phyloP scores from a whole-genome alignment of 768 basidiomycete genomes.

The Podaxis pistillaris region DNA sequence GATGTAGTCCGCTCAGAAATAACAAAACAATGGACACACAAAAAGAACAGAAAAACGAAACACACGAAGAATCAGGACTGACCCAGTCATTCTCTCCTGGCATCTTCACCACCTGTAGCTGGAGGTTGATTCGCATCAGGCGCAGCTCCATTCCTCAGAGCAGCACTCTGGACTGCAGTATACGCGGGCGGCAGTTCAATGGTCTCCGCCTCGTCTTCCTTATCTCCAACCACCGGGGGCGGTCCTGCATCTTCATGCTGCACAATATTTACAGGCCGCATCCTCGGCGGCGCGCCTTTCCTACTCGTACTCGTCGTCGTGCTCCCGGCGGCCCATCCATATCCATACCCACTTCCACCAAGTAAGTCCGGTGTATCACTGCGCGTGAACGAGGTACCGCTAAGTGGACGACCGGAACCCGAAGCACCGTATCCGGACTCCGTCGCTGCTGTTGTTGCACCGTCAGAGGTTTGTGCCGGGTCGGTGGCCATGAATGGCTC shows the following conservation, averaged over 20 bases:
- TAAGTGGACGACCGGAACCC: conserved; percentile 30
- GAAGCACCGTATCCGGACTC: conserved; percentile 22
- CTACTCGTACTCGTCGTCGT: conserved; percentile 31
- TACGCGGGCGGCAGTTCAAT: conserved; percentile 85
- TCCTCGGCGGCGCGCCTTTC: conserved; percentile 49
- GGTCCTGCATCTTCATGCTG: conserved; percentile 86
- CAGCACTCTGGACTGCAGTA: conserved; percentile 50
- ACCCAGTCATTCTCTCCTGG: neutral
- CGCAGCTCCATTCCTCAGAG: neutral
- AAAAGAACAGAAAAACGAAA: no score
- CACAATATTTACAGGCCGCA: conserved; percentile 76
- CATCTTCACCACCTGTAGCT: neutral
- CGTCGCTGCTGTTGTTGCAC: conserved; percentile 4
- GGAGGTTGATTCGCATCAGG: neutral
- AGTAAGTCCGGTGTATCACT: conserved; percentile 45
- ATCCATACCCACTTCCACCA: conserved; percentile 18
- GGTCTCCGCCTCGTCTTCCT: conserved; percentile 57
- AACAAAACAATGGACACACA: no score
- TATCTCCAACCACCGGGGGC: conserved; percentile 29
- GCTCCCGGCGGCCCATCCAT: conserved; percentile 20
- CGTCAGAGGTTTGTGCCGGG: conserved; percentile 43
- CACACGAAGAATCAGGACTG: no score
- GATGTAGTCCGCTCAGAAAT: neutral
- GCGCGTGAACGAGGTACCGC: conserved; percentile 36
- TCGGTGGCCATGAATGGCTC: conserved; percentile 75